Conservation (phyloP, 177 flowering plant genomes). For the Vitis hybrid region DNA sequence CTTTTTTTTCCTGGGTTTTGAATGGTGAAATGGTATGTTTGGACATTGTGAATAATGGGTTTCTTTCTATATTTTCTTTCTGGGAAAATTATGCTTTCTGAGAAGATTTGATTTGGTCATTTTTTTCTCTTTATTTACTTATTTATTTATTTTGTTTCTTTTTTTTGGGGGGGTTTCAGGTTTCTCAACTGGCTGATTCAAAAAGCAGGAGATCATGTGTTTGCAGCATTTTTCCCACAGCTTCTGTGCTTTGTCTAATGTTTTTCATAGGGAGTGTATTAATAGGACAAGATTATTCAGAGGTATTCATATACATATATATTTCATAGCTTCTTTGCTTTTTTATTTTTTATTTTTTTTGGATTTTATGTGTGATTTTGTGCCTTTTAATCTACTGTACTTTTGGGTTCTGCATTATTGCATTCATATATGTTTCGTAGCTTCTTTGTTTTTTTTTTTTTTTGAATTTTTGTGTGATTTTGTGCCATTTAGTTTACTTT, state of each 20-base stretch:
- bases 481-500: no score
- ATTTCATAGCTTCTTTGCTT: not conserved
- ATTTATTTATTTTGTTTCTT: not conserved
- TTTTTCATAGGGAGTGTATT: conserved; percentile 46
- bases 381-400: not conserved
- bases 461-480: no score
- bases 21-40: no score
- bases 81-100: no score
- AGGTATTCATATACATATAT: conserved; percentile 24
- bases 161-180: conserved; percentile 22
- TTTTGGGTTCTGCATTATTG: no score
- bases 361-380: not conserved
- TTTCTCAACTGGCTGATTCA: conserved; percentile 28
- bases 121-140: not conserved
- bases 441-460: no score
- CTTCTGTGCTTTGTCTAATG: conserved; percentile 34
- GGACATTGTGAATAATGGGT: no score
- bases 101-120: no score
- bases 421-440: no score
- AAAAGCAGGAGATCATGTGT: conserved; percentile 43
- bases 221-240: conserved; percentile 43
- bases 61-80: no score
- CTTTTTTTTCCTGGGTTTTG: no score
- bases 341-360: not conserved
- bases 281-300: conserved; percentile 38